Base-by-base conservation (phyloP, 495 filamentous ascomycete species). In the Xylaria nigripes region DNA sequence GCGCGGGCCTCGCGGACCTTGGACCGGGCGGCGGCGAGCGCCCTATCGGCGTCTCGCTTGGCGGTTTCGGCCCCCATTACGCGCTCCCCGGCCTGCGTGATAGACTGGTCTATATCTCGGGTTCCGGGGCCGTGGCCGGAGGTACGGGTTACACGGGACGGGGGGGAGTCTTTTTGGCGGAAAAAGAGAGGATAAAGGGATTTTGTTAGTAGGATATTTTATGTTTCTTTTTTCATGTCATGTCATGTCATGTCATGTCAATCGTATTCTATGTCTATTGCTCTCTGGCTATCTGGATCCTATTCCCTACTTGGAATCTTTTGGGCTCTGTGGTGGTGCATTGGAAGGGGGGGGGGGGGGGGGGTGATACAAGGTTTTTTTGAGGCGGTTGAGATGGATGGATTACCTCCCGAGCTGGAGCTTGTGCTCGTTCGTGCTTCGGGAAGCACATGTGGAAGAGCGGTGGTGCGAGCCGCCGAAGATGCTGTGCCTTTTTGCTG, bases 31-130 rank as follows among this genome's bases (percentile, higher is more conserved):
- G 73, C 72, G 12, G 77, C 66, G 19, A 87, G 62, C 3, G 83
- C 84, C 5, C 75, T 70, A 48, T 86, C 83, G 4, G 84, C 84
- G 13, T 85, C 81, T 8, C 70, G 65, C 68, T 87, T 82, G 15
- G 81, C 80, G 0, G 66, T 55, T 61, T 86, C 82, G 25, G 82
- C 83, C 15, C 64, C 62, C 61, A 79, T 66, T 30, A 86, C 76
- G 24, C 75, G 73, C 57, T 84, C 78, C 12, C 75, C 72, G 1
- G 83, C 83, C 12, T 75, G 68, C 24, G 72, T 45, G 55, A 86
- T 86, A 45, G 70, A 75, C 0, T 80, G 77, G 64, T 86, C 83
- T 54, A 83, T 71, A 15, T 74, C 66, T 21, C 58, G 50, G 56
- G 58, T 55, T 9, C n/a, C 25, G 59, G 38, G 51, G 60, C 54